Conservation (phyloP, 1,139 yeast genomes). For the Scheffersomyces parashehatae region DNA sequence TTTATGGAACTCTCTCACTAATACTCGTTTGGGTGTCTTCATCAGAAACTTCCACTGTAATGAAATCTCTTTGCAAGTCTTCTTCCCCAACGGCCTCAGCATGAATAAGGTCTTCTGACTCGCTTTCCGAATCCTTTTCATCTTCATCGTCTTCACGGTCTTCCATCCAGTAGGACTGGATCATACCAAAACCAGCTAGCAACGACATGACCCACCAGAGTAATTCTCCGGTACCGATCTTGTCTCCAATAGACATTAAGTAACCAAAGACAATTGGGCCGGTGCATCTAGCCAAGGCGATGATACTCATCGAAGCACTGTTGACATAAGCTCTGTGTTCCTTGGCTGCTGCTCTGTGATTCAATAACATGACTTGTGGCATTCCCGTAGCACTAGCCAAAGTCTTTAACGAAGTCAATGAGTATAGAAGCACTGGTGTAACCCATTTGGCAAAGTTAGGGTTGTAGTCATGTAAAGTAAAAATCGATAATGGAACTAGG, state of each 20-base stretch:
- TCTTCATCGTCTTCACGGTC: slow-evolving; percentile 15
- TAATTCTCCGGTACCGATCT: slow-evolving; percentile 16
- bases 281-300: slow-evolving; percentile 21
- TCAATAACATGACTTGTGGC: slow-evolving; percentile 22
- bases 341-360: slow-evolving; percentile 24
- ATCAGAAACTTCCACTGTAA: neutral
- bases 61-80: neutral
- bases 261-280: slow-evolving; percentile 24
- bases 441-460: slow-evolving; percentile 23
- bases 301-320: slow-evolving; percentile 21
- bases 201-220: slow-evolving; percentile 22
- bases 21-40: neutral
- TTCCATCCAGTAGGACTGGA: slow-evolving; percentile 17
- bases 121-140: neutral
- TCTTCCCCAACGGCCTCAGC: neutral
- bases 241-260: slow-evolving; percentile 19
- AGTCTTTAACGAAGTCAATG: slow-evolving; percentile 23
- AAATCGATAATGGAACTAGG: slow-evolving; percentile 50
- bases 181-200: slow-evolving; percentile 16
- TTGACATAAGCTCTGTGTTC: slow-evolving; percentile 26
- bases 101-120: neutral
- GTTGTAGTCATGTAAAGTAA: slow-evolving; percentile 37
- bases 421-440: slow-evolving; percentile 23
- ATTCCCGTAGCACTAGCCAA: slow-evolving; percentile 22
- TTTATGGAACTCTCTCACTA: too few relatives aligned